A percentile compares a stretch with the other conserved stretches of the same genome.
These are phyloP conservation scores for Trametes versicolor DNA, from an alignment of 1,284 basidiomycete species.

Conservation along the genomic window DNA sequence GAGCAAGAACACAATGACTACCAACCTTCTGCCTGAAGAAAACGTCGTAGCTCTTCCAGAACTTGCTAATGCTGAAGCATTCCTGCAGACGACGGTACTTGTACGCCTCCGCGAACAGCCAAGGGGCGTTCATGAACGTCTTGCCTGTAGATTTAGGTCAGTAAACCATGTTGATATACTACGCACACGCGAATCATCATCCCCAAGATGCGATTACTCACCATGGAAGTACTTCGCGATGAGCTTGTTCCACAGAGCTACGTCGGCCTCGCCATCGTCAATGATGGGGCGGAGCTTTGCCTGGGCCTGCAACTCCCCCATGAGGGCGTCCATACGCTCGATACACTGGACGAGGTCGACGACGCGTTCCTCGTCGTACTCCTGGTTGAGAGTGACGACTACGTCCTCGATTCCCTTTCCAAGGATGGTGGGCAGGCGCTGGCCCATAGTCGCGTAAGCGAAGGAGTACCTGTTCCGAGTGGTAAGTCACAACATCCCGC, in stretches of 20 bases:
- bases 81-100: slow-evolving; percentile 97
- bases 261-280: slow-evolving; percentile 94
- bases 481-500: too few relatives aligned
- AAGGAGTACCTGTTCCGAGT: slow-evolving; percentile 87
- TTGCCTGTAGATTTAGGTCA: slow-evolving; percentile 63
- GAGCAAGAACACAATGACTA: background rate
- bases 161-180: background rate
- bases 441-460: slow-evolving; percentile 94
- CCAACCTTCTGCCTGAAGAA: slow-evolving; percentile 91
- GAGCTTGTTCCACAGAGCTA: slow-evolving; percentile 97
- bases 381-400: slow-evolving; percentile 89
- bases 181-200: background rate
- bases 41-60: slow-evolving; percentile 90
- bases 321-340: slow-evolving; percentile 86
- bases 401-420: slow-evolving; percentile 97
- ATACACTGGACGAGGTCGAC: slow-evolving; percentile 90
- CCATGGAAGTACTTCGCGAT: slow-evolving; percentile 95
- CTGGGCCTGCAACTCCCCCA: slow-evolving; percentile 84
- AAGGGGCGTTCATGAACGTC: slow-evolving; percentile 96
- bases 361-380: slow-evolving; percentile 86
- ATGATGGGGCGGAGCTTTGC: slow-evolving; percentile 86
- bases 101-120: slow-evolving; percentile 98
- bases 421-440: slow-evolving; percentile 93
- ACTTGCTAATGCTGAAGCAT: slow-evolving; percentile 94
- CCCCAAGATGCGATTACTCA: slow-evolving; percentile 40